Conservation (phyloP, 2,329 filamentous ascomycete species). For the Bipolaris gigantea region DNA sequence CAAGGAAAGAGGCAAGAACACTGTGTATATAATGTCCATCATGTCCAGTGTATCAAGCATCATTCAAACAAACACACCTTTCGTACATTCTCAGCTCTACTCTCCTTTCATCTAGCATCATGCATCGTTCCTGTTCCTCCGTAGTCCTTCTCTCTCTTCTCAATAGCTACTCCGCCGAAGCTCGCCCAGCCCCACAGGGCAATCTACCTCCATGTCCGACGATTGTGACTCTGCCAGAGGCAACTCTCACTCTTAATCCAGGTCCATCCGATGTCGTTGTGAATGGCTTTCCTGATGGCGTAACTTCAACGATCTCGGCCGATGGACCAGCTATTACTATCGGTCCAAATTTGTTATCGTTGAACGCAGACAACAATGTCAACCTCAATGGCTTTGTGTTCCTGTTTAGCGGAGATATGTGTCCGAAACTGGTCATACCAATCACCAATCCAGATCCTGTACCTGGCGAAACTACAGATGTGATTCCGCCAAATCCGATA, state of each 20-base stretch:
- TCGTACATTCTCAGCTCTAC: not conserved
- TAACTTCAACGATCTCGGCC: not conserved
- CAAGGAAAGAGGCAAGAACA: not conserved
- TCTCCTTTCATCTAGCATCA: not conserved
- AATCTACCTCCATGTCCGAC: not conserved
- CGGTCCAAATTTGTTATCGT: not conserved
- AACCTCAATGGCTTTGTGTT: not conserved
- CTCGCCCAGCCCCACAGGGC: not conserved
- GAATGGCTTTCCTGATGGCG: not conserved
- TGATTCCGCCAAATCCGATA: not conserved
- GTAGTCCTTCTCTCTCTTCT: not conserved
- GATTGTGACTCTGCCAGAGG: not conserved
- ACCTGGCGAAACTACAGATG: not conserved
- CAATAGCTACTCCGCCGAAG: not conserved
- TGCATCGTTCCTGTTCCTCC: not conserved
- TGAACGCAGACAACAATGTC: not conserved
- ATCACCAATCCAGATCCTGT: not conserved
- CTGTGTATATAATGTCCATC: not conserved
- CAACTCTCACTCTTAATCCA: not conserved
- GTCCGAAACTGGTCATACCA: not conserved
- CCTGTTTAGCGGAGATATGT: not conserved
- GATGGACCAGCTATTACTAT: not conserved
- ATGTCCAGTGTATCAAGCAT: not conserved
- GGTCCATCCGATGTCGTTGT: not conserved
- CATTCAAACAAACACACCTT: not conserved